These are phyloP conservation scores for Xylaria longipes DNA, from an alignment of 495 filamentous ascomycete species.

Conservation along the genomic window DNA sequence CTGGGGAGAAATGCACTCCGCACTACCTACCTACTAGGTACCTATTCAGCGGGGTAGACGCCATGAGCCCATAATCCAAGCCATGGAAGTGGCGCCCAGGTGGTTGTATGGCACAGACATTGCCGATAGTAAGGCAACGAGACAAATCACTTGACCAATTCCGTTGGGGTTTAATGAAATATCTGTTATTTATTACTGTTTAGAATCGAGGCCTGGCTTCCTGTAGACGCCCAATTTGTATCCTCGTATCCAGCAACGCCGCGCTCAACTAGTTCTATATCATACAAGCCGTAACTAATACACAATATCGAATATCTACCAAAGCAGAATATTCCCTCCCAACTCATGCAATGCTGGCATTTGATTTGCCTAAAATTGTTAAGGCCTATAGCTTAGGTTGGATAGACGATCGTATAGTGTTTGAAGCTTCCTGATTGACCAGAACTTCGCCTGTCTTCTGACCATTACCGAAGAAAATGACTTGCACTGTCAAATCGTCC, in stretches of 20 bases:
- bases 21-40: no score
- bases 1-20: background rate
- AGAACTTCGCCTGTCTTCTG: conserved; percentile 76
- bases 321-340: background rate
- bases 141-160: background rate
- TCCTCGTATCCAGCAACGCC: conserved; percentile 20
- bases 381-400: conserved; percentile 48
- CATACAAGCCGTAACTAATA: conserved; percentile 20
- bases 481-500: conserved; percentile 96
- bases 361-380: background rate
- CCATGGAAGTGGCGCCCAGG: background rate
- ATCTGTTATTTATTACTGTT: background rate
- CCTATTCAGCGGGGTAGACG: conserved; percentile 1
- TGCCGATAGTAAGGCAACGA: background rate
- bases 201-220: background rate
- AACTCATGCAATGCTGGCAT: background rate
- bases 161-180: background rate
- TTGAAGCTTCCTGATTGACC: conserved; percentile 86
- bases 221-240: background rate
- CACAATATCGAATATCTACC: conserved; percentile 5
- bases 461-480: conserved; percentile 95
- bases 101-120: background rate
- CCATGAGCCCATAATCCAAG: background rate
- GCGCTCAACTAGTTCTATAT: conserved; percentile 25
- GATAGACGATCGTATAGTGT: conserved; percentile 58